Base-by-base conservation (phyloP, 2,329 filamentous ascomycete species). In the Arthrobotrys pseudoclavata region DNA sequence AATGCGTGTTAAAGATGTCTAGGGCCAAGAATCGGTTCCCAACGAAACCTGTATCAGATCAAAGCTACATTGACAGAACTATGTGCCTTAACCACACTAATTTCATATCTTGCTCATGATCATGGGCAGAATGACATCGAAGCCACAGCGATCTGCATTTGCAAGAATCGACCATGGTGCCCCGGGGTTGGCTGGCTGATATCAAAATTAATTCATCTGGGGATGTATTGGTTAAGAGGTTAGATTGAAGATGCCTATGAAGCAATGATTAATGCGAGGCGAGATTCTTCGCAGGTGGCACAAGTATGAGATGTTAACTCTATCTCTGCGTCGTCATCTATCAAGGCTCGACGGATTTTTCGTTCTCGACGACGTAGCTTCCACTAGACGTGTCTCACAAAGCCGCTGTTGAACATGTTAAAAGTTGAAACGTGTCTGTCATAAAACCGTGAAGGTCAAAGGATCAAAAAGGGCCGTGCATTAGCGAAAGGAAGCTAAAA, bases 401-500 rank as follows among this genome's bases (percentile, higher is more conserved):
- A 53, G 3, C 26, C 53, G 47, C 47, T 50, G 47, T 2, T 13
- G 20, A 6, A 15, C 18, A 50, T 57, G 31, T 22, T n/a, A n/a
- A 40, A 7, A 15, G 20, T 60, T 60, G 55, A 60, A 60, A 60
- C 55, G 55, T 60, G 55, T 60, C 55, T 60, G 55, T n/a, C 34
- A 60, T 40, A 42, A 42, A 40, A 60, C 42, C 34, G 9, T 60
- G 55, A n/a, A 42, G 31, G 31, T 34, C 12, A 10, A 40, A 60
- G 55, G 55, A 60, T 60, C 55, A 26, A 47, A 34, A 40, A 31
- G 50, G 61, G 20, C 26, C 62, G 62, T 67, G 62, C 62, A 69
- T 69, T 69, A 69, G 66, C 66, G 66, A 69, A 45, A 48, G 63
- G 53, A 42, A 70, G 42, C 55, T 50, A 57, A 70, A 31, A 42